Evolutionary conservation across 371 early-diverging fungal genomes (phyloP).

Genomic region (Syncephalastrum contaminatum): DNA sequence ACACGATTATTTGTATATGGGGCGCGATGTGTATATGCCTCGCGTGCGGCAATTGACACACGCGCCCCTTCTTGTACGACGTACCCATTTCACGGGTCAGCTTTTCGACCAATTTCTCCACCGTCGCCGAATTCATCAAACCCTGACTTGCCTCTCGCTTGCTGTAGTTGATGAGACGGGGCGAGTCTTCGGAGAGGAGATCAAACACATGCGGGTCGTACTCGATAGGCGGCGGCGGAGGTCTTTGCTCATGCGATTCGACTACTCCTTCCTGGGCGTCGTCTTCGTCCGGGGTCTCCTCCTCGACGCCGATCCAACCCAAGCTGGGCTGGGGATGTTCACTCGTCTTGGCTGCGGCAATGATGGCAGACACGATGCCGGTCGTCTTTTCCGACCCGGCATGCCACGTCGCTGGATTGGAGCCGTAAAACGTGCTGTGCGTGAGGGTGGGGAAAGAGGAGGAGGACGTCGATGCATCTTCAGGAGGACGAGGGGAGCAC

Average conservation of each 20-base stretch:
- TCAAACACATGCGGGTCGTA: slow-evolving; percentile 49
- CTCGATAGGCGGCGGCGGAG: slow-evolving; percentile 39
- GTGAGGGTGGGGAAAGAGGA: not conserved
- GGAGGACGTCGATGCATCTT: not conserved
- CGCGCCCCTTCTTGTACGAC: not conserved
- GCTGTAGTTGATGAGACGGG: slow-evolving; percentile 36
- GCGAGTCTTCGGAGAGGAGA: slow-evolving; percentile 20
- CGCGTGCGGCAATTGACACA: too few species aligned
- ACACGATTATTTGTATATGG: not conserved
- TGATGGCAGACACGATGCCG: slow-evolving; percentile 30
- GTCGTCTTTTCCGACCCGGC: slow-evolving; percentile 11
- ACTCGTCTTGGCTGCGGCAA: slow-evolving; percentile 21
- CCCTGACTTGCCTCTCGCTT: slow-evolving; percentile 24
- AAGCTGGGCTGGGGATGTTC: slow-evolving; percentile 12
- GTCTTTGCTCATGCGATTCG: not conserved
- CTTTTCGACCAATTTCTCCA: slow-evolving; percentile 61
- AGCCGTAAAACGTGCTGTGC: not conserved
- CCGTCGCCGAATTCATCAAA: slow-evolving; percentile 48
- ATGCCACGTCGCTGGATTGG: not conserved
- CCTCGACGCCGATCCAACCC: slow-evolving; percentile 30
- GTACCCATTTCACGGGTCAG: slow-evolving; percentile 60
- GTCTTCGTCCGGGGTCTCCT: slow-evolving; percentile 10
- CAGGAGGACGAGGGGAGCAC: slow-evolving; percentile 7
- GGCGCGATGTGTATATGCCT: too few species aligned
- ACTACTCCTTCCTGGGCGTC: not conserved